These are phyloP conservation scores for Scenedesmus sp. DNA, from an alignment of 163 green algal genomes.

Conservation along the genomic window DNA sequence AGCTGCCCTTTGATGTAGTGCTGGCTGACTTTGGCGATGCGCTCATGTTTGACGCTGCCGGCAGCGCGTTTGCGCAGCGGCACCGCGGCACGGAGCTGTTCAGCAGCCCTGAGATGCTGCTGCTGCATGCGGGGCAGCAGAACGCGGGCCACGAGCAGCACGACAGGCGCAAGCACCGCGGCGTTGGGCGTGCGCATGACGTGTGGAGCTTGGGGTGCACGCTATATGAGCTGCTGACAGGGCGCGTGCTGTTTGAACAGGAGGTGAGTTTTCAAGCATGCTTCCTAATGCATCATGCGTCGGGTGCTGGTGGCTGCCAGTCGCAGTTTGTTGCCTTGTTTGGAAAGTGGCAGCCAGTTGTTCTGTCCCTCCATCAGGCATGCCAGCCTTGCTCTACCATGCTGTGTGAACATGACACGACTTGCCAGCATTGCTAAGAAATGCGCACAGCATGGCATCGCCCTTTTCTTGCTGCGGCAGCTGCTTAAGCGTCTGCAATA, in stretches of 20 bases:
- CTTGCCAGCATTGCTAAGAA: too few relatives aligned
- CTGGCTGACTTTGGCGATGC: slow-evolving; percentile 78
- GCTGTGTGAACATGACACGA: too few relatives aligned
- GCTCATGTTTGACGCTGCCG: slow-evolving; percentile 58
- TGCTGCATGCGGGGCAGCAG: slow-evolving; percentile 59
- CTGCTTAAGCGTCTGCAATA: background rate
- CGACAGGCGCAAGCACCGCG: slow-evolving; percentile 46
- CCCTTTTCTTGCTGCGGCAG: background rate
- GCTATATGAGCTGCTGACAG: slow-evolving; percentile 85
- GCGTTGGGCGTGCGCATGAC: slow-evolving; percentile 72
- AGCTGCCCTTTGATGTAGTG: slow-evolving; percentile 55
- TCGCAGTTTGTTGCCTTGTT: background rate
- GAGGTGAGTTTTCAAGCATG: slow-evolving; percentile 15
- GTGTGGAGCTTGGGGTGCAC: slow-evolving; percentile 89
- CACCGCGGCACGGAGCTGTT: slow-evolving; percentile 74
- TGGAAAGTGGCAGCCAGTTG: background rate
- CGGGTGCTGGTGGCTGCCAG: background rate
- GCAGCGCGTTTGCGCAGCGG: slow-evolving; percentile 29
- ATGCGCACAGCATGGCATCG: too few relatives aligned
- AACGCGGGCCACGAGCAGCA: background rate
- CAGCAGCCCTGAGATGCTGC: slow-evolving; percentile 78
- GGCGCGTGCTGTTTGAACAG: slow-evolving; percentile 53
- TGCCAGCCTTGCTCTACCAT: background rate
- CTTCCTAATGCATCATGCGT: background rate
- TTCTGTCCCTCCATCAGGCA: background rate